Conservation (phyloP, 139 green algal species). For the Closterium sp. region DNA sequence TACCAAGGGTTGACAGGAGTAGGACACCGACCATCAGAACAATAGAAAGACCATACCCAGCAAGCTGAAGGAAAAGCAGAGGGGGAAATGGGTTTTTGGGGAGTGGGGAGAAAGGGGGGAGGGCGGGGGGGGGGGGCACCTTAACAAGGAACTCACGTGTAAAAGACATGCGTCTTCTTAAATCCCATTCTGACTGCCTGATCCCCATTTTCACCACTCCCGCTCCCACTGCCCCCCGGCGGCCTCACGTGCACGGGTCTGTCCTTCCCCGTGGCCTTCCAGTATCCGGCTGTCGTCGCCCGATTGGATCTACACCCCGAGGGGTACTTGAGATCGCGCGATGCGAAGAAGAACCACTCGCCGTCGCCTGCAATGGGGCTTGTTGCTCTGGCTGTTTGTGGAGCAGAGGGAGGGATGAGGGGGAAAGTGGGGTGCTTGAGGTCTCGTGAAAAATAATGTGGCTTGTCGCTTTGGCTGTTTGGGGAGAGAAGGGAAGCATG, state of each 20-base stretch:
- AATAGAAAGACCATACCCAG: neutral
- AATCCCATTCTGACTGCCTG: conserved; percentile 1
- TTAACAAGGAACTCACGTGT: neutral
- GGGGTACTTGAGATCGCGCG: conserved; percentile 36
- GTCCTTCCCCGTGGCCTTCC: conserved; percentile 36
- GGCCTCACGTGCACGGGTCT: neutral
- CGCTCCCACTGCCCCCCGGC: neutral
- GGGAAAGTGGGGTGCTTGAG: neutral
- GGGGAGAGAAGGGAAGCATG: neutral
- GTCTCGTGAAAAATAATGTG: neutral
- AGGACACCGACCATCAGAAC: neutral
- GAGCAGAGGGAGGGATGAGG: neutral
- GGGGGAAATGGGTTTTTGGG: neutral
- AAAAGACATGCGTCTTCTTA: conserved; percentile 39
- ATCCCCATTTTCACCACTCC: neutral
- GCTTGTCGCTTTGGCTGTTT: neutral
- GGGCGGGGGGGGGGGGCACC: too few species aligned
- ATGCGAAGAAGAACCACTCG: conserved; percentile 39
- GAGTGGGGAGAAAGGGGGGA: neutral
- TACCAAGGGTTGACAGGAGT: neutral
- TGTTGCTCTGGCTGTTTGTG: neutral
- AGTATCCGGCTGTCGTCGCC: conserved; percentile 24
- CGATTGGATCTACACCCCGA: conserved; percentile 20
- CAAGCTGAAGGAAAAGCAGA: neutral
- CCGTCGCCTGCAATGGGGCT: neutral